phyloP scores from a whole-genome alignment of 2,329 filamentous ascomycete species.

The Coleophoma eucalyptorum region DNA sequence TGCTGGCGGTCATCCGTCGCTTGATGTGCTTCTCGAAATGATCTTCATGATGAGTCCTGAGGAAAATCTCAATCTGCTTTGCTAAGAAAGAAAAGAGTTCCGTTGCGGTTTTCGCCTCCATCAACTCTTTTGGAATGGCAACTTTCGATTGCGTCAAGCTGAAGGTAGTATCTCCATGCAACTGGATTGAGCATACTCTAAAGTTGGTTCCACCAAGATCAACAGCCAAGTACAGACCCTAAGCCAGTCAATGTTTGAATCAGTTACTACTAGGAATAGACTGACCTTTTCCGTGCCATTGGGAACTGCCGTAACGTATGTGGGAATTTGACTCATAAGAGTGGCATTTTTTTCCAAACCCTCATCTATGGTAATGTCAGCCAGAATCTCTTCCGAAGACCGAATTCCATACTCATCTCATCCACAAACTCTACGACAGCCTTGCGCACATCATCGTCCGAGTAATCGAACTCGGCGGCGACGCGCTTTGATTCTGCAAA shows the following conservation, averaged over 20 bases:
- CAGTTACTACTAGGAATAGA: background rate
- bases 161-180: conserved; percentile 94
- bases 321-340: conserved; percentile 91
- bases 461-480: conserved; percentile 81
- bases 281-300: conserved; percentile 94
- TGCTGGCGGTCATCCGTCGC: conserved; percentile 58
- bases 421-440: conserved; percentile 81
- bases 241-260: conserved; percentile 5
- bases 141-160: conserved; percentile 91
- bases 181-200: conserved; percentile 89
- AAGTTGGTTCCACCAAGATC: conserved; percentile 99
- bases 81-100: conserved; percentile 92
- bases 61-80: conserved; percentile 85
- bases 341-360: conserved; percentile 75
- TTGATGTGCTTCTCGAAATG: conserved; percentile 72
- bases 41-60: conserved; percentile 82
- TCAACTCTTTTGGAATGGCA: conserved; percentile 82
- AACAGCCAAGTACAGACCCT: conserved; percentile 91
- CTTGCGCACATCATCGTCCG: conserved; percentile 71
- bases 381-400: background rate
- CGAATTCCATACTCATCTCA: conserved; percentile 65
- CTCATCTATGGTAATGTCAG: conserved; percentile 53
- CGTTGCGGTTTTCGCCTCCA: conserved; percentile 81
- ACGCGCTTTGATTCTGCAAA: conserved; percentile 73
- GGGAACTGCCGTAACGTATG: conserved; percentile 91